phyloP scores from a whole-genome alignment of 78 protist species.

The Protostelium mycophagum region DNA sequence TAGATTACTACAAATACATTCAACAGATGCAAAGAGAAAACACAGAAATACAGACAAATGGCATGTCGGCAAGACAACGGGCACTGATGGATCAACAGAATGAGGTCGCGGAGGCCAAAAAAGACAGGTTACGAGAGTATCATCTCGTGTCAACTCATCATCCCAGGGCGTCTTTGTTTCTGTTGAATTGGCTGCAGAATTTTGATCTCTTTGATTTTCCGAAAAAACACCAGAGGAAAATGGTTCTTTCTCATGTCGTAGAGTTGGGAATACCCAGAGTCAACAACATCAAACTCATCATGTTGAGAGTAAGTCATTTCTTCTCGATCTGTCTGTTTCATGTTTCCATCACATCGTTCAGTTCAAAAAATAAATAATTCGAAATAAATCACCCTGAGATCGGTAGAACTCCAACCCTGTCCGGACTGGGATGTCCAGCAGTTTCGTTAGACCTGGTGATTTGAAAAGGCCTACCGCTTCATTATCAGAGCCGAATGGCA shows the following conservation, averaged over 20 bases:
- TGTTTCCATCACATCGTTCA: too few species aligned
- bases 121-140: neutral
- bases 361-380: too few species aligned
- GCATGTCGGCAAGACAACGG: neutral
- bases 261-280: neutral
- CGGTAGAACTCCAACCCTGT: too few species aligned
- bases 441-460: too few species aligned
- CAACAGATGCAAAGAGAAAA: neutral
- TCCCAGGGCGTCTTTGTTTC: neutral
- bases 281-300: neutral
- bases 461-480: too few species aligned
- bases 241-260: neutral
- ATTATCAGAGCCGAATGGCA: too few species aligned
- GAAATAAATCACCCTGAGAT: too few species aligned
- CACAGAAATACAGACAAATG: neutral
- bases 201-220: neutral
- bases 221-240: neutral
- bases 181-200: neutral
- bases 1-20: neutral
- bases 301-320: neutral
- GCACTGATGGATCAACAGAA: neutral
- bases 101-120: neutral
- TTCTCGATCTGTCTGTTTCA: too few species aligned
- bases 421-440: too few species aligned
- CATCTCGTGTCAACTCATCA: neutral